Evolutionary conservation across 352 stramenopile species (phyloP), one percentile per base, ranked within the genome.

Genomic region (Phytophthora rubi): DNA sequence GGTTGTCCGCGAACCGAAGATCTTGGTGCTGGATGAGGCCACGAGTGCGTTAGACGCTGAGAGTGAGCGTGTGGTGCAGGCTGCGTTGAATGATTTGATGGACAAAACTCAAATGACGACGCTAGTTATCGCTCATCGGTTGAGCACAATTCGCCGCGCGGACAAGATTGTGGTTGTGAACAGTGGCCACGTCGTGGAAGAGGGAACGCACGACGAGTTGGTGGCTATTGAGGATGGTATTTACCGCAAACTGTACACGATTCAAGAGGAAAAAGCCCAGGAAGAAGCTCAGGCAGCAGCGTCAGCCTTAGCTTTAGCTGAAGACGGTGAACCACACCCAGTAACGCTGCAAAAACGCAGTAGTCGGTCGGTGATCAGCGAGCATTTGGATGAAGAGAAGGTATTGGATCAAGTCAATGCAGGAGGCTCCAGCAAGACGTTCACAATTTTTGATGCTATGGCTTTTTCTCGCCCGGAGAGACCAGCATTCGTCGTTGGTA

Each of bases 11-110:
- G 62, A 87, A 6, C 78, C 81, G 2, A 82, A 83, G 39, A 81
- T 91, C 10, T 35, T 91, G 13, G 67, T 91, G 2, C 60, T 92
- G 13, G 83, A 90, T 30, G 83, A 90, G 59, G 83, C 83, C 7
- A 92, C 83, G 1, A 86, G 77, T 52, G 79, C 82, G 35, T 47
- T 87, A 32, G 80, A 87, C 37, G 56, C 48, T 0, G 62, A 79
- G 54, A 85, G 70, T 28, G 79, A 86, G 45, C 55, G 55, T 0
- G 26, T 71, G 5, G 70, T 86, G 5, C 76, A 71, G 37, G 70
- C 48, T 2, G 63, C 72, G 3, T 28, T 80, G 33, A 64, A 79
- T 18, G 45, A 67, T 2, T 9, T 73, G 51, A 66, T 73, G 53
- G 61, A 56, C 33, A 70, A 65, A 26, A 76, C 32, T 3, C n/a